Percentiles rank a stretch among this genome's conserved stretches.
Evolutionary conservation across 257 asterid genomes (phyloP).

Genomic region (Solanum bukasovii): DNA sequence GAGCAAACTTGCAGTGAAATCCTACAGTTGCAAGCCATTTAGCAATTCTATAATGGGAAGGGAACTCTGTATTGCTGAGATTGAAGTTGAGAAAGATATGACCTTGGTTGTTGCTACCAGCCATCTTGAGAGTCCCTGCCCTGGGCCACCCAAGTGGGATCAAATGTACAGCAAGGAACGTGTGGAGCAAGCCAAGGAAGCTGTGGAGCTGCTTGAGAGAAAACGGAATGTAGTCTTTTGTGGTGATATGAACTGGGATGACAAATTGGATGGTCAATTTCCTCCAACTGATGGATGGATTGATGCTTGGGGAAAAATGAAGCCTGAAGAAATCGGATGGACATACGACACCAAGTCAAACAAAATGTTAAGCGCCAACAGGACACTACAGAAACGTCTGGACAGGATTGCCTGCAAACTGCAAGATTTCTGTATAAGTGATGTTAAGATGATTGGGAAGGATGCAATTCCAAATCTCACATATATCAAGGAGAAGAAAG

Average conservation of each 20-base stretch:
- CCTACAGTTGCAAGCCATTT: conserved; percentile 55
- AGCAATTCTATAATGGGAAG: conserved; percentile 74
- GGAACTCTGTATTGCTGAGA: conserved; percentile 60
- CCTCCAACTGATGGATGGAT: conserved; percentile 65
- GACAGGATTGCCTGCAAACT: conserved; percentile 72
- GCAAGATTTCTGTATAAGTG: conserved; percentile 42
- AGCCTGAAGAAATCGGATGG: conserved; percentile 67
- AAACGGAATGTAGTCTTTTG: conserved; percentile 62
- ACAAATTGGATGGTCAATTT: conserved; percentile 71
- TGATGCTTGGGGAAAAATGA: conserved; percentile 75
- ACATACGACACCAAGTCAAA: conserved; percentile 93
- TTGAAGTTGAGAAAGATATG: conserved; percentile 31
- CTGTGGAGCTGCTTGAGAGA: conserved; percentile 43
- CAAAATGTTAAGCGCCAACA: conserved; percentile 73
- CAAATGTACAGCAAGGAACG: conserved; percentile 96
- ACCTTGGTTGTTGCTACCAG: conserved; percentile 69
- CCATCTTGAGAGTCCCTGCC: conserved; percentile 94
- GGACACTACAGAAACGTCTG: conserved; percentile 58
- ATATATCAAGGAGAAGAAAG: conserved; percentile 55
- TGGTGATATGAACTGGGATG: conserved; percentile 99
- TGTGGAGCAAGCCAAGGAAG: conserved; percentile 71
- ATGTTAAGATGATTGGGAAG: conserved; percentile 72
- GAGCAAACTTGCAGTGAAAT: conserved; percentile 61
- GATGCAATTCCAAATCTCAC: conserved; percentile 61
- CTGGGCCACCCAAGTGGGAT: conserved; percentile 87